Percentiles rank a stretch among this genome's conserved stretches.
phyloP scores from a whole-genome alignment of 2,329 filamentous ascomycete species.

The Aspergillus ochraceoroseus region DNA sequence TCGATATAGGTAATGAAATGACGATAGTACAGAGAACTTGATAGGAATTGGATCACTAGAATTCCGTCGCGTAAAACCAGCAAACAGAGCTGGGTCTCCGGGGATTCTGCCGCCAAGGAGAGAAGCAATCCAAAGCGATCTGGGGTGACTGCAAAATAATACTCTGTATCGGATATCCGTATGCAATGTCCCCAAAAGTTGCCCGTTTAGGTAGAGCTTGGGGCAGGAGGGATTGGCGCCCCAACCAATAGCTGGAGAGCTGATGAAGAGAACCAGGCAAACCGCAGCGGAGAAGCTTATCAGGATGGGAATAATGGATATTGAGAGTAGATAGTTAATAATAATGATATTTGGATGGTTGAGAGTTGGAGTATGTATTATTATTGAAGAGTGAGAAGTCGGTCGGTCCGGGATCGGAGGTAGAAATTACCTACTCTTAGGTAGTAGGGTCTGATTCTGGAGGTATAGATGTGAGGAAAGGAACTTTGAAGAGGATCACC shows the following conservation, averaged over 20 bases:
- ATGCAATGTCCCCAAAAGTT: slow-evolving; percentile 1
- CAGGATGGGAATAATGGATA: slow-evolving; percentile 11
- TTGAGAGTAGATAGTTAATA: no score
- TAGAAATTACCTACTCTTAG: no score
- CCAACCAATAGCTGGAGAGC: slow-evolving; percentile 18
- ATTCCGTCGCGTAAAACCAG: slow-evolving; percentile 20
- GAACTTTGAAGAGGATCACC: background rate
- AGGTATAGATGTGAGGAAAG: background rate
- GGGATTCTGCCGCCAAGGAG: slow-evolving; percentile 16
- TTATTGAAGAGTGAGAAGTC: slow-evolving; percentile 3
- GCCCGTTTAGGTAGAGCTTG: background rate
- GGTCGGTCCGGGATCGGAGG: no score
- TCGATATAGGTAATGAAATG: slow-evolving; percentile 8
- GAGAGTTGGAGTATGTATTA: no score
- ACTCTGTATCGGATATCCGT: no score
- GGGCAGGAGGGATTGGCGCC: slow-evolving; percentile 13
- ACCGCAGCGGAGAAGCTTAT: slow-evolving; percentile 27
- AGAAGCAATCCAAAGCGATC: no score
- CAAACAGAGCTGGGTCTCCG: slow-evolving; percentile 15
- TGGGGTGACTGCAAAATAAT: no score
- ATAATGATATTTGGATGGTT: slow-evolving; percentile 2
- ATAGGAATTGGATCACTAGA: slow-evolving; percentile 11
- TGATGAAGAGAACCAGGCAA: slow-evolving; percentile 13
- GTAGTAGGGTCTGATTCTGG: background rate
- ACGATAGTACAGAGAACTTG: background rate